Conservation (phyloP, 2,329 filamentous ascomycete genomes). For the Paradendryphiella salina region DNA sequence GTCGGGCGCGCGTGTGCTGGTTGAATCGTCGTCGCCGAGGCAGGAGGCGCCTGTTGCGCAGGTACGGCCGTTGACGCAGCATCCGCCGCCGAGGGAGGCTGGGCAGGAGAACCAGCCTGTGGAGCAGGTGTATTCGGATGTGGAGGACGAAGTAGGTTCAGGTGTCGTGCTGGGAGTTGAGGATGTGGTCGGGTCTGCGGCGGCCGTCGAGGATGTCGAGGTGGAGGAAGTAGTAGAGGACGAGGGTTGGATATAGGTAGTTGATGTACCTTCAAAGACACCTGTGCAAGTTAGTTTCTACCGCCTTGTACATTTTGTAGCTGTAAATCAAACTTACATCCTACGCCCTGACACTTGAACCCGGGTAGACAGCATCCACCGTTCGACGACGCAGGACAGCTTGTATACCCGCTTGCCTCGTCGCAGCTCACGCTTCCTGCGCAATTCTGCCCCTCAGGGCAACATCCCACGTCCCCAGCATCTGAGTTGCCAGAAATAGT, state of each 20-base stretch:
- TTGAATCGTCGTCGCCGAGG: constrained; percentile 35
- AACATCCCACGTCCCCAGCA: constrained; percentile 75
- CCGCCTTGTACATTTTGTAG: neutral
- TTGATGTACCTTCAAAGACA: constrained; percentile 36
- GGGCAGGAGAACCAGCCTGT: constrained; percentile 53
- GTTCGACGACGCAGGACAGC: constrained; percentile 66
- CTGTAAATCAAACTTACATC: constrained; percentile 60
- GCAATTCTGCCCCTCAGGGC: constrained; percentile 67
- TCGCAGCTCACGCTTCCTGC: constrained; percentile 66
- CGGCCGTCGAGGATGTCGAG: constrained; percentile 44
- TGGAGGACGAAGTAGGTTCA: constrained; percentile 8
- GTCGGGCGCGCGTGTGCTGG: constrained; percentile 43
- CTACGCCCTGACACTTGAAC: constrained; percentile 68
- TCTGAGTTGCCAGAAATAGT: constrained; percentile 51
- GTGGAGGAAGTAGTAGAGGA: constrained; percentile 32
- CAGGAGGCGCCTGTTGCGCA: constrained; percentile 50
- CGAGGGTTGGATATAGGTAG: constrained; percentile 33
- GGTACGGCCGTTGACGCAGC: constrained; percentile 52
- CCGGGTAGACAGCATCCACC: constrained; percentile 77
- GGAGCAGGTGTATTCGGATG: constrained; percentile 46
- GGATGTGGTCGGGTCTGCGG: constrained; percentile 44
- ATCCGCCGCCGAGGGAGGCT: constrained; percentile 53
- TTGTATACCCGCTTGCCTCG: constrained; percentile 60
- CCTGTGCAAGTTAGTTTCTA: constrained; percentile 23
- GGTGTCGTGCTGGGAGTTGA: constrained; percentile 14